Base-by-base conservation (phyloP, 2,329 filamentous ascomycete genomes). In the Diaporthe sp. region DNA sequence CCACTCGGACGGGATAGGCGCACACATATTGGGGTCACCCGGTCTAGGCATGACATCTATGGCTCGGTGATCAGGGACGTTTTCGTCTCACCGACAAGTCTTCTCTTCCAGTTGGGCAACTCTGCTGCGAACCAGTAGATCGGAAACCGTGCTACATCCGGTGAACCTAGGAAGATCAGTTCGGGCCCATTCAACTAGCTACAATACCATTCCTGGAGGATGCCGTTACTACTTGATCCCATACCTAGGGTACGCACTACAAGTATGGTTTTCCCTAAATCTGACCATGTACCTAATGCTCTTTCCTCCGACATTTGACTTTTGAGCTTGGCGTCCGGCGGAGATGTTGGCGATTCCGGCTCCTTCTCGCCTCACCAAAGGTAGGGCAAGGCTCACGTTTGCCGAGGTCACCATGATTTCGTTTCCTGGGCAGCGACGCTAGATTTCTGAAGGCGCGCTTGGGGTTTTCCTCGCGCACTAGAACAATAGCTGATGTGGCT, bases 271-370 rank as follows among this genome's bases (percentile, higher is more conserved):
- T 59, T 50, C 30, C 55, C 37, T 3, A 63, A 37, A 6, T 59
- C 65, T n/a, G 63, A 42, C 22, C 42, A 50, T n/a, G 30, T 50
- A 19, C 71, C 71, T 3, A 71, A 8, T 2, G 61, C 58, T 30
- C 59, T 75, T 19, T 68, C 39, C 42, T 59, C 58, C 22, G 61
- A 22, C 5, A 39, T 35, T 7, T 35, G 39, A n/a, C 50, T 15
- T 44, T 61, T 70, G 56, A 37, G 39, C 27, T 75, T 73, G 22
- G 35, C n/a, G 35, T 59, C 65, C 27, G 37, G n/a, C 1, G 39
- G n/a, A 17, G 35, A 17, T 44, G 42, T 47, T 8, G 50, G 65
- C 4, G 70, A 66, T 32, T 65, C 66, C 0, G 32, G 22, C 13
- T 65, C 47, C 35, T 19, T 19, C 30, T 8, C 39, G 42, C 6